Base-by-base conservation (phyloP, 257 asterid species). In the Solanum virginianum region DNA sequence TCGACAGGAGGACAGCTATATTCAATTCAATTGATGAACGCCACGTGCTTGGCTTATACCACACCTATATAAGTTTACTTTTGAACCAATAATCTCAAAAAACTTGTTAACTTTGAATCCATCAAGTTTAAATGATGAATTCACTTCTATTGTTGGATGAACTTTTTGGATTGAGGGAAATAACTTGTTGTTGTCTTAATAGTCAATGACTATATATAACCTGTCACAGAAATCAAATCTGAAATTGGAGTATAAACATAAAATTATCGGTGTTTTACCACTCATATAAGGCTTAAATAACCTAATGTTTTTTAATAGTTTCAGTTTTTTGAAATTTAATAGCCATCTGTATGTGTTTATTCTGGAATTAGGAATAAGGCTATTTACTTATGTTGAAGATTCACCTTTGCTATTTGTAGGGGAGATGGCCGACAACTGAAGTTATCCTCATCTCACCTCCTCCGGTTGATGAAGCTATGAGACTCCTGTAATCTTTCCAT, bases 371-470 rank as follows among this genome's bases (percentile, higher is more conserved):
- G 47, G 51, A 26, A 41, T 41, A 13, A 18, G 80, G 8, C 29
- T 18, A 68, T 36, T 8, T 41, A 41, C 82, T 77, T 24, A 51
- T 24, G 14, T 51, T 13, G 82, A 77, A 8, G 45, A 51, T 77
- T 77, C 82, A 77, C 63, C 63, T 82, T 45, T 69, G 39, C 13
- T 39, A 56, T 71, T 81, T 80, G 84, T 97, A 96, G 99, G 90
- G 90, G 87, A 91, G 80, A 89, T 96, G 98, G 98, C 97, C 97
- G 10, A 86, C 92, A 3, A 88, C 94, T 81, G 88, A 65, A 79
- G 86, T 96, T 70, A 59, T 96, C 88, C 95, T 96, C 91, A 92
- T 93, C 88, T 88, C 98, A 39, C 98, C 97, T 63, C 98, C 99
- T 26, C 92, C 98, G 10, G 88, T 96, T 22, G 95, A 95, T 83